These are phyloP conservation scores for Stephanodiscus triporus DNA, from an alignment of 108 stramenopile species.

Conservation along the genomic window DNA sequence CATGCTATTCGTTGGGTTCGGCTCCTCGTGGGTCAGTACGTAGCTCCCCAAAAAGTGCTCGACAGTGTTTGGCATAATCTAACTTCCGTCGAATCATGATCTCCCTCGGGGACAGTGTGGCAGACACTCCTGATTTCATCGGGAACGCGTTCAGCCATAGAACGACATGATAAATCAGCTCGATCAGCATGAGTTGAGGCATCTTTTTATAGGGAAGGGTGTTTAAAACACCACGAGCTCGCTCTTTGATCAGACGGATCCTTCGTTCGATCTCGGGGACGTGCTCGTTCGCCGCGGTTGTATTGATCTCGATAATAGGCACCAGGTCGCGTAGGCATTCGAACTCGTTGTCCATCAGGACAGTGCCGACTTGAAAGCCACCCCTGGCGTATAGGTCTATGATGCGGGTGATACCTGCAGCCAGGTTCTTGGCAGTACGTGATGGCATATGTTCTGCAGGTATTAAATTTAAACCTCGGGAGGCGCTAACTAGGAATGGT, in stretches of 20 bases:
- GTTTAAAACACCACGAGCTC: neutral
- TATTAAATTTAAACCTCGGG: neutral
- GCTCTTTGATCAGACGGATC: neutral
- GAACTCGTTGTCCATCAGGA: neutral
- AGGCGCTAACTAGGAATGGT: neutral
- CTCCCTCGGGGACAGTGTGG: neutral
- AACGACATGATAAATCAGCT: neutral
- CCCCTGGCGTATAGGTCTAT: neutral
- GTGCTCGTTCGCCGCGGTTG: neutral
- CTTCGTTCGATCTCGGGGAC: neutral
- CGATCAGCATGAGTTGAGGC: neutral
- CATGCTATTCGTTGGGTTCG: neutral
- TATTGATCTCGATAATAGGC: neutral
- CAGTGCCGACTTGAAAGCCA: neutral
- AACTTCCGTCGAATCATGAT: neutral
- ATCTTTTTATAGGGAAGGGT: neutral
- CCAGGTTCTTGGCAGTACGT: neutral
- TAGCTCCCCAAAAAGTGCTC: neutral
- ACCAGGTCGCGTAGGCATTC: neutral
- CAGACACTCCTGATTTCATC: no score
- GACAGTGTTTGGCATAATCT: neutral
- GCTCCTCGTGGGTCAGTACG: no score
- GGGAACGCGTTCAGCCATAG: no score
- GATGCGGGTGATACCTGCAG: neutral
- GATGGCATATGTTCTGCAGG: neutral